Evolutionary conservation across 768 basidiomycete genomes (phyloP).

Genomic region (Nevesoporus exiguus): DNA sequence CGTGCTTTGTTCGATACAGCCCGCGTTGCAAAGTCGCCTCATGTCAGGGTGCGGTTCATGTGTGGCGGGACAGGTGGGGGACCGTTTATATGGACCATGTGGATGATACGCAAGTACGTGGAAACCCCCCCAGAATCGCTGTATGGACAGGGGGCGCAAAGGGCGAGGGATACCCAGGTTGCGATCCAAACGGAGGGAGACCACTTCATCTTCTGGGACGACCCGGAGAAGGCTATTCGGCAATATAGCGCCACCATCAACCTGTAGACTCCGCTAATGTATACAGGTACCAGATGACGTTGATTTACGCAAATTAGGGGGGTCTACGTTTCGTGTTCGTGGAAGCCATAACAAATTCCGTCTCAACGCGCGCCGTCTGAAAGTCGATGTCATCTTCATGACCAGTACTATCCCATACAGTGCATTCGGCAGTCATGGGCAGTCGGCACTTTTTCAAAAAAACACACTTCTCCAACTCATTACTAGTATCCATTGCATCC

Average conservation of each 20-base stretch:
- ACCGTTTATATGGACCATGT: conserved; percentile 6
- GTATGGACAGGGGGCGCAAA: conserved; percentile 18
- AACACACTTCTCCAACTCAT: too few relatives aligned
- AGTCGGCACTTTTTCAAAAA: too few relatives aligned
- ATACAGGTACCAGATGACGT: too few relatives aligned
- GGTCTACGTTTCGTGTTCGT: too few relatives aligned
- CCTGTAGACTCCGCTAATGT: neutral
- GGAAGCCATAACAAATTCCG: too few relatives aligned
- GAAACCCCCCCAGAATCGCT: conserved; percentile 3
- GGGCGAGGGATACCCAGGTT: conserved; percentile 18
- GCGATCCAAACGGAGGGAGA: conserved; percentile 18
- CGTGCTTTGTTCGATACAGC: conserved; percentile 19
- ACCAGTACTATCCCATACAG: too few relatives aligned
- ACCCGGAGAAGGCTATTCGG: conserved; percentile 21
- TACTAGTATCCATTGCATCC: too few relatives aligned
- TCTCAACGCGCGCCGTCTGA: too few relatives aligned
- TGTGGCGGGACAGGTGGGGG: conserved; percentile 12
- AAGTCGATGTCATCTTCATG: too few relatives aligned
- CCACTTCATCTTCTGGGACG: conserved; percentile 25
- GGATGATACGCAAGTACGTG: conserved; percentile 9
- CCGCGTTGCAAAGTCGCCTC: conserved; percentile 4
- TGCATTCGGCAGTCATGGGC: too few relatives aligned
- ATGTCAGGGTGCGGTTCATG: conserved; percentile 20
- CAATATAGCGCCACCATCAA: conserved; percentile 11
- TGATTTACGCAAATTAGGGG: too few relatives aligned